A percentile compares a stretch with the other conserved stretches of the same genome.
Conservation (phyloP, 495 filamentous ascomycete species). For the Immersiella caudata region DNA sequence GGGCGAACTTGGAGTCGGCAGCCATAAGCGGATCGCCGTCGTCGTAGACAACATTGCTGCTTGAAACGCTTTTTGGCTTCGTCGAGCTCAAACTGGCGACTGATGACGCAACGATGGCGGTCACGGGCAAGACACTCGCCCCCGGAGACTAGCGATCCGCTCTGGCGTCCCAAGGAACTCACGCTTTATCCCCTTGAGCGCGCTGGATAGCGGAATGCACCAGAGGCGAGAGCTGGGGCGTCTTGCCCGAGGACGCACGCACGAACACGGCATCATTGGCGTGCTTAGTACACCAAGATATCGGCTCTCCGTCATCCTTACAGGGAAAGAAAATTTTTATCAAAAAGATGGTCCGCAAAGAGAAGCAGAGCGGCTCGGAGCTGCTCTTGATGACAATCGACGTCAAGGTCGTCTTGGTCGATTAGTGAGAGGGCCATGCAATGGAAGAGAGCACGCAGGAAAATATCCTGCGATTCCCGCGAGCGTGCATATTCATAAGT, state of each 20-base stretch:
- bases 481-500: constrained; percentile 37
- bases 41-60: constrained; percentile 27
- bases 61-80: constrained; percentile 29
- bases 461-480: constrained; percentile 30
- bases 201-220: constrained; percentile 27
- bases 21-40: constrained; percentile 27
- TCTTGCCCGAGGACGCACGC: constrained; percentile 31
- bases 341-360: constrained; percentile 35
- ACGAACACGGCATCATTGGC: constrained; percentile 28
- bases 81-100: constrained; percentile 28
- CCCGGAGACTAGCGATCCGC: constrained; percentile 29
- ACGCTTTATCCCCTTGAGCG: constrained; percentile 22
- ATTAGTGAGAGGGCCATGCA: constrained; percentile 27
- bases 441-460: constrained; percentile 33
- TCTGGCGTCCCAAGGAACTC: constrained; percentile 28
- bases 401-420: constrained; percentile 26
- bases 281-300: constrained; percentile 5
- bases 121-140: constrained; percentile 34
- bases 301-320: background rate
- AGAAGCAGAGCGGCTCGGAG: constrained; percentile 20
- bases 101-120: constrained; percentile 36
- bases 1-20: constrained; percentile 22
- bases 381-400: constrained; percentile 18
- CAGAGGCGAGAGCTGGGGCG: constrained; percentile 30
- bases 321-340: constrained; percentile 13